Base-by-base conservation (phyloP, 2,329 filamentous ascomycete genomes). In the Aureobasidium zeae region DNA sequence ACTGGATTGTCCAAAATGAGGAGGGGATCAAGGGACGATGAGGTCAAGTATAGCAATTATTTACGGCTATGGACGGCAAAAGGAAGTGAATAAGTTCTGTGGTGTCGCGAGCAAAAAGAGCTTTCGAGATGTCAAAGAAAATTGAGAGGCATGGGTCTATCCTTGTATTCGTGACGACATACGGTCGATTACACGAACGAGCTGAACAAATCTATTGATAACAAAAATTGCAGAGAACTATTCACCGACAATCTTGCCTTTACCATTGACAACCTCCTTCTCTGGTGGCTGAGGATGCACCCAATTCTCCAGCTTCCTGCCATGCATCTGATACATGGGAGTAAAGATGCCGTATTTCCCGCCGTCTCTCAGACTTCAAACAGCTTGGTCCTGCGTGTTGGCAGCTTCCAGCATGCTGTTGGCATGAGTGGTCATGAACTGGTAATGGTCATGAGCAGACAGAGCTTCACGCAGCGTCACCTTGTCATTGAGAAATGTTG, bases 311-410 rank as follows among this genome's bases (percentile, higher is more conserved):
- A 88, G 86, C 73, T 95, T 95, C 67, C 84, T 79, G 49, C 79
- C 89, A 48, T 95, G 77, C 85, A 95, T 95, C 59, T 95, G 71
- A 68, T 94, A 95, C 89, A 95, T 96, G 44, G 89, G 89, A 1
- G 89, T 96, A 68, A 96, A 96, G n/a, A 96, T 75, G 63, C 94
- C 83, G 69, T 88, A 74, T 63, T 79, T 77, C 26, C 80, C 89
- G 65, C 89, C 89, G 34, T 84, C 86, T 17, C 94, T 88, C 38
- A 96, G 70, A 55, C 79, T 83, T 64, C 95, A 88, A 9, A 77
- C 87, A 24, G 86, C 87, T 47, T 79, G 59, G 4, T 83, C 87
- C 56, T 96, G 68, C 57, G 83, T 87, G 65, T 94, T 83, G 9
- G 87, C 88, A n/a, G 87, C 94, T 77, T 94, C 94, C 69, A 86